Base-by-base conservation (phyloP, 169 alveolate genomes). In the Ophryocystis elektroscirrha region DNA sequence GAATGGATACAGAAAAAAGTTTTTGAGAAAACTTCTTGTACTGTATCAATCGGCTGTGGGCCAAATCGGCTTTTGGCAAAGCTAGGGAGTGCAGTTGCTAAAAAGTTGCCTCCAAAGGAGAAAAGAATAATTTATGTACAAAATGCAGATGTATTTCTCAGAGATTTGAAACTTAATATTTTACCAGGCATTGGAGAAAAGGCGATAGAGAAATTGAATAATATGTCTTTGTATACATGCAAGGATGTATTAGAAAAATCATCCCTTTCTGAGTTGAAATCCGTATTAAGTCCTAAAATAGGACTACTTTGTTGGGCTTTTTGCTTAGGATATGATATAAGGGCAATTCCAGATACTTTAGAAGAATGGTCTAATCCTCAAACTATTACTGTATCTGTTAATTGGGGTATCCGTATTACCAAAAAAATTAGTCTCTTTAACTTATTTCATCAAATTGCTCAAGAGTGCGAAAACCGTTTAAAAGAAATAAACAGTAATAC, bases 11-110 rank as follows among this genome's bases (percentile, higher is more conserved):
- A 45, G 15, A 18, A 24, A 22, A 16, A 27, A 24, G 35, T 55
- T 7, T 23, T 26, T n/a, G 32, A 16, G 25, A n/a, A 35, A 2
- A 48, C 65, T 4, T 53, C 46, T 23, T 57, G 65, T 49, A 32
- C 32, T 16, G 65, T 37, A 25, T 57, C 65, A n/a, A 44, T 57
- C 26, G 65, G 65, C 2, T 49, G 45, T 9, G 65, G 59, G 25
- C 26, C 44, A 37, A 57, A 48, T 29, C 37, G 27, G 6, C 53
- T 57, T 18, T 22, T 49, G 6, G 65, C 65, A 5, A 57, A 49
- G 30, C 56, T 57, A 5, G 65, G 59, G 5, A 29, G 51, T 3
- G 49, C 32, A 9, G 43, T 22, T 15, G 65, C 65, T 27, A 57
- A 57, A 15, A n/a, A n/a, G n/a, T n/a, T n/a, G n/a, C 65, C 65